Conservation (phyloP, 2,329 filamentous ascomycete species). For the Aspergillus ochraceus region DNA sequence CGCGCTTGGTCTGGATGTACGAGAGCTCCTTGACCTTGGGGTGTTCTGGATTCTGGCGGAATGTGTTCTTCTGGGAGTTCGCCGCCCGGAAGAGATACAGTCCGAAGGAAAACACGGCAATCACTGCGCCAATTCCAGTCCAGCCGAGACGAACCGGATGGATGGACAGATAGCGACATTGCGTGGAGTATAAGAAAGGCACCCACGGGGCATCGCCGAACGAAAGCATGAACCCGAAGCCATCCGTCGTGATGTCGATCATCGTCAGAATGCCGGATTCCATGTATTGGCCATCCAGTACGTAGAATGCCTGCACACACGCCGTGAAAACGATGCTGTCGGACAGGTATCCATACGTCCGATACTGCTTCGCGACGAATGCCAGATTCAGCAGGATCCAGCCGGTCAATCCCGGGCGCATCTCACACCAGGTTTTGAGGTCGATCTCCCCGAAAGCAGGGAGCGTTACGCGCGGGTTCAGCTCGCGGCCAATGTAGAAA, state of each 20-base stretch:
- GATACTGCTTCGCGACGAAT: constrained; percentile 82
- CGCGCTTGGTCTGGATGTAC: constrained; percentile 78
- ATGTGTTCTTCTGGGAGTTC: constrained; percentile 88
- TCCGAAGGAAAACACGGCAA: constrained; percentile 66
- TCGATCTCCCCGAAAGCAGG: constrained; percentile 65
- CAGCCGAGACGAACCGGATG: constrained; percentile 74
- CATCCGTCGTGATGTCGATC: constrained; percentile 87
- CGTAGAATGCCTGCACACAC: constrained; percentile 72
- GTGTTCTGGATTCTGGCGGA: constrained; percentile 82
- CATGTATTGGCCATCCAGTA: constrained; percentile 78
- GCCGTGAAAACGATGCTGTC: constrained; percentile 80
- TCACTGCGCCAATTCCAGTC: constrained; percentile 61
- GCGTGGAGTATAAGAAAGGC: constrained; percentile 80
- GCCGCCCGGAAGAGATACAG: constrained; percentile 84
- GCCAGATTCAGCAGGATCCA: constrained; percentile 82
- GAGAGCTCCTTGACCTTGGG: constrained; percentile 74
- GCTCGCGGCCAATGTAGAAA: constrained; percentile 90
- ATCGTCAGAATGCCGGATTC: constrained; percentile 84
- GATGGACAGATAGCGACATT: constrained; percentile 76
- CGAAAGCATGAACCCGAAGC: constrained; percentile 88
- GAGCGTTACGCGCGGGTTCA: constrained; percentile 73
- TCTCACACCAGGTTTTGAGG: constrained; percentile 82
- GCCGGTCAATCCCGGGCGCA: constrained; percentile 81
- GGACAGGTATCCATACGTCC: constrained; percentile 73
- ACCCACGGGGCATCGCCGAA: constrained; percentile 91